A percentile compares a stretch with the other conserved stretches of the same genome.
Conservation (phyloP, 2,329 filamentous ascomycete species). For the Periconia sp. region DNA sequence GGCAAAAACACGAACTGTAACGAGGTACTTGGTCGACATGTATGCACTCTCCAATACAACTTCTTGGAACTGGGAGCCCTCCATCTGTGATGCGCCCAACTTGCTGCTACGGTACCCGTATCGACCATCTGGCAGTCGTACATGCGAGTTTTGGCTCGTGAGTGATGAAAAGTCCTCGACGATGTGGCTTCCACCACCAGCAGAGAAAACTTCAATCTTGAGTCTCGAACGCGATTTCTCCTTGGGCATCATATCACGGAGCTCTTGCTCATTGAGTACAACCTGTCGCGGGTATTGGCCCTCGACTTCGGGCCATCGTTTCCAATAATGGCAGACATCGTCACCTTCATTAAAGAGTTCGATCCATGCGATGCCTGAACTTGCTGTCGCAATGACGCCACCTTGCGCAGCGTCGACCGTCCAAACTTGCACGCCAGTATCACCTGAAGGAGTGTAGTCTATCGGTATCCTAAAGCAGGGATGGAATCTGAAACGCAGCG, state of each 20-base stretch:
- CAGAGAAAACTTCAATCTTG: constrained; percentile 73
- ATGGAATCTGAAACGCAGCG: constrained; percentile 84
- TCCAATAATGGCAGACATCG: constrained; percentile 75
- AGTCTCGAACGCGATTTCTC: constrained; percentile 71
- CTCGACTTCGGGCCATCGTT: constrained; percentile 72
- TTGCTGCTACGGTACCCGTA: constrained; percentile 74
- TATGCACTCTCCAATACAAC: constrained; percentile 70
- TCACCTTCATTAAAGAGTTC: constrained; percentile 83
- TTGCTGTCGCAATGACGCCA: constrained; percentile 76
- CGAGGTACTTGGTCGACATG: constrained; percentile 70
- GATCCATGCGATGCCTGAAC: constrained; percentile 80
- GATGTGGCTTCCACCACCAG: constrained; percentile 71
- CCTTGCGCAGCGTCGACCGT: constrained; percentile 76
- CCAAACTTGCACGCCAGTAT: constrained; percentile 84
- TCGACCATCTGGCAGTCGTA: constrained; percentile 76
- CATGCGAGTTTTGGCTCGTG: constrained; percentile 65
- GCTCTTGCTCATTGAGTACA: constrained; percentile 70
- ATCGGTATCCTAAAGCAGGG: constrained; percentile 84
- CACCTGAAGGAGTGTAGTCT: constrained; percentile 57
- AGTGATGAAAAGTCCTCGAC: constrained; percentile 76
- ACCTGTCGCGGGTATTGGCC: constrained; percentile 69
- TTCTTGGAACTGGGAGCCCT: constrained; percentile 70
- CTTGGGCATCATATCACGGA: constrained; percentile 71
- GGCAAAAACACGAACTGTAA: constrained; percentile 74
- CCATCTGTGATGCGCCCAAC: constrained; percentile 71